Percentiles rank a stretch among this genome's conserved stretches.
Conservation (phyloP, 768 basidiomycete genomes). For the Leccinum boreale region DNA sequence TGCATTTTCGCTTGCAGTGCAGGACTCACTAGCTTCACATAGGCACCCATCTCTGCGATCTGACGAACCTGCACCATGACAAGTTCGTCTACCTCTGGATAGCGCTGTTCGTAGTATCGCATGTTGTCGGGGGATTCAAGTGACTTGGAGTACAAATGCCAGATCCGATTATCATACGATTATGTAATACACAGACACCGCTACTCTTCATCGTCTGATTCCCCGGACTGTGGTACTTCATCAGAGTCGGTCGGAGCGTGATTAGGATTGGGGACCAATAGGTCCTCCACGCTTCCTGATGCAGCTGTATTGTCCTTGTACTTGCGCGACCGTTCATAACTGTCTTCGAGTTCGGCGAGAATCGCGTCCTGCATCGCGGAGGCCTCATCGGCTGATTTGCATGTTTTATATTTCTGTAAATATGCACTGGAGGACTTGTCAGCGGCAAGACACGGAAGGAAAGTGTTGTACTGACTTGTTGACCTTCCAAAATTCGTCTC, state of each 20-base stretch:
- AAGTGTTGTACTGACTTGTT: conserved; percentile 52
- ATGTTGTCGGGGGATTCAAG: conserved; percentile 35
- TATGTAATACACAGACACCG: neutral
- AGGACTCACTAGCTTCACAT: conserved; percentile 88
- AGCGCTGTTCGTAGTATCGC: conserved; percentile 92
- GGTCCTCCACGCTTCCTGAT: conserved; percentile 48
- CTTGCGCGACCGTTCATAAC: conserved; percentile 55
- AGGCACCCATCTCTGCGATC: conserved; percentile 99
- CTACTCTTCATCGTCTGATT: neutral
- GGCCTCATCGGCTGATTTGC: conserved; percentile 59
- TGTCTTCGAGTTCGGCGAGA: conserved; percentile 63
- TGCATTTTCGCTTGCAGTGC: neutral
- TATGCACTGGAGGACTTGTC: conserved; percentile 30
- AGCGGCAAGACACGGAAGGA: neutral
- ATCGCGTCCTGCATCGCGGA: conserved; percentile 60
- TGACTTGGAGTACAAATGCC: neutral
- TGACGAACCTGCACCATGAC: conserved; percentile 99
- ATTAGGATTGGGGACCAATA: conserved; percentile 70
- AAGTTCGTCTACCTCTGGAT: conserved; percentile 95
- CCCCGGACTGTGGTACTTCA: conserved; percentile 10
- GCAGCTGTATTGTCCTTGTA: conserved; percentile 33
- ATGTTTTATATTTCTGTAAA: conserved; percentile 74
- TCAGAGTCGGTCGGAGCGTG: conserved; percentile 32
- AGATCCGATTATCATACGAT: neutral
- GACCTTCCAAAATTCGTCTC: conserved; percentile 79